Conservation (phyloP, 2,329 filamentous ascomycete genomes). For the Dothidotthia symphoricarpi region DNA sequence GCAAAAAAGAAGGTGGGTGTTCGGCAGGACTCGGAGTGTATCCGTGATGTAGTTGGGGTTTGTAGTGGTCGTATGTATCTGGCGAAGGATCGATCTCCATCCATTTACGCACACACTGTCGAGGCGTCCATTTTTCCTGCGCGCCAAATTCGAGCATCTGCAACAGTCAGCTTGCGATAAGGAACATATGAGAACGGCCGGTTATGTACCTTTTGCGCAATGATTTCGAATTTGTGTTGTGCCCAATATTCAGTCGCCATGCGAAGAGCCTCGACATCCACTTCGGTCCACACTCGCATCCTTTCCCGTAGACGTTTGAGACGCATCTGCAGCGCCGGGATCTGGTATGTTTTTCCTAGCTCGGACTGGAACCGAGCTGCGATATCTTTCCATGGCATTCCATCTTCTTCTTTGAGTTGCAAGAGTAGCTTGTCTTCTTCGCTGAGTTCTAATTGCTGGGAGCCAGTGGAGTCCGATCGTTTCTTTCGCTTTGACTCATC, state of each 20-base stretch:
- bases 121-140: slow-evolving; percentile 52
- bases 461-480: slow-evolving; percentile 39
- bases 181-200: too few species aligned
- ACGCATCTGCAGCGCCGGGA: slow-evolving; percentile 56
- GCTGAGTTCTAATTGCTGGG: slow-evolving; percentile 44
- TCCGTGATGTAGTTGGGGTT: slow-evolving; percentile 31
- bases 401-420: slow-evolving; percentile 53
- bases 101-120: slow-evolving; percentile 54
- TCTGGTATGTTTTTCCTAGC: slow-evolving; percentile 50
- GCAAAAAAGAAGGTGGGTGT: slow-evolving; percentile 27
- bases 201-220: slow-evolving; percentile 49
- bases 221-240: slow-evolving; percentile 55
- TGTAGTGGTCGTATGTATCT: slow-evolving; percentile 35
- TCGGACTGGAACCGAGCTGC: slow-evolving; percentile 51
- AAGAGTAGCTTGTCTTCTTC: slow-evolving; percentile 54
- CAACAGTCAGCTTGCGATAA: slow-evolving; percentile 8
- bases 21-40: slow-evolving; percentile 40
- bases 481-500: slow-evolving; percentile 43
- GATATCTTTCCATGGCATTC: slow-evolving; percentile 56
- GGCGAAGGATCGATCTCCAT: slow-evolving; percentile 44
- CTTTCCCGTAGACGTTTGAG: slow-evolving; percentile 53
- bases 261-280: slow-evolving; percentile 50
- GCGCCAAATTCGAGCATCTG: slow-evolving; percentile 55
- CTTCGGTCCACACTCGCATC: slow-evolving; percentile 53
- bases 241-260: slow-evolving; percentile 55